These are phyloP conservation scores for Tetrapisispora fleetii DNA, from an alignment of 805 yeast genomes.

Conservation along the genomic window DNA sequence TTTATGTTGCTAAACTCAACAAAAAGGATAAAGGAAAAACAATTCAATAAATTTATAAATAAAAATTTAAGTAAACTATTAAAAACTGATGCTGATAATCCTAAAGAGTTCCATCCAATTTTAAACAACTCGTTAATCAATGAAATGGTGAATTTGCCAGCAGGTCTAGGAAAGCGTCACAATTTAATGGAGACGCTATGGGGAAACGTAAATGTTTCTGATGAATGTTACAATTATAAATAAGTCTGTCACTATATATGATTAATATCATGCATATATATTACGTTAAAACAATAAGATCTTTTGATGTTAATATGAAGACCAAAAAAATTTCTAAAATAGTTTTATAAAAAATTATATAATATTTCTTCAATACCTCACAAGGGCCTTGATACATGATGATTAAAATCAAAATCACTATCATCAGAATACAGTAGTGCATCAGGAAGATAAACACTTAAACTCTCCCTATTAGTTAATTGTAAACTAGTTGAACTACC, in stretches of 20 bases:
- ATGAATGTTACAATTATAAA: not conserved
- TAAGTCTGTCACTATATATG: not conserved
- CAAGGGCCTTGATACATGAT: no score
- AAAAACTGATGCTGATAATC: not conserved
- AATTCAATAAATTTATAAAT: not conserved
- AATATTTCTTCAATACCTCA: no score
- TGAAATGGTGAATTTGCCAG: constrained; percentile 4
- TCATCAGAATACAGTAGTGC: not conserved
- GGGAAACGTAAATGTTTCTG: constrained; percentile 5
- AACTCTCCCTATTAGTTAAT: no score
- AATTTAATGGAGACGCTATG: constrained; percentile 5
- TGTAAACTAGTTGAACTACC: no score
- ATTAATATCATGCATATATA: not conserved
- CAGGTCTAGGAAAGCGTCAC: not conserved
- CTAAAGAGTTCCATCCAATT: not conserved
- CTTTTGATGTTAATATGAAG: no score
- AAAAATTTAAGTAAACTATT: not conserved
- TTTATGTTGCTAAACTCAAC: not conserved
- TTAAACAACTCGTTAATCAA: not conserved
- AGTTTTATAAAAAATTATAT: no score
- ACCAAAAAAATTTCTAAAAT: no score
- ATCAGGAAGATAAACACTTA: no score
- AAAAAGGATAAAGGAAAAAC: no score
- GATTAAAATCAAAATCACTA: no score
- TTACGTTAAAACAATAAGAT: no score